These are phyloP conservation scores for Pulveroboletus ravenelii DNA, from an alignment of 768 basidiomycete genomes.

Conservation along the genomic window DNA sequence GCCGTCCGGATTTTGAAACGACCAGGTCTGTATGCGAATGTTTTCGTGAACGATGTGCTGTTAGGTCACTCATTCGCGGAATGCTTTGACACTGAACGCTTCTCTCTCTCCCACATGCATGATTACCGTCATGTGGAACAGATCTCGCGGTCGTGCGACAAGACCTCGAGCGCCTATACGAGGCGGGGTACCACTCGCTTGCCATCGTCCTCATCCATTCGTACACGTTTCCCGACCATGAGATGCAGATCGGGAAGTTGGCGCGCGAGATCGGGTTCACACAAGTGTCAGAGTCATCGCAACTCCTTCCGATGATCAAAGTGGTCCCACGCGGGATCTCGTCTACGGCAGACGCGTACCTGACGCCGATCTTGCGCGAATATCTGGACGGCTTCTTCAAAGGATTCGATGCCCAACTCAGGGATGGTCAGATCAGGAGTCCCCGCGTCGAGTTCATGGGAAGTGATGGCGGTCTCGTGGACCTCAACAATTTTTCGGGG, in stretches of 20 bases:
- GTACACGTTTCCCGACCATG: constrained; percentile 88
- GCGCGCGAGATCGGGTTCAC: constrained; percentile 82
- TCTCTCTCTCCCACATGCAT: not conserved
- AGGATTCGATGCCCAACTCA: constrained; percentile 76
- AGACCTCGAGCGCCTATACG: constrained; percentile 69
- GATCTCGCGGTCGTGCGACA: constrained; percentile 49
- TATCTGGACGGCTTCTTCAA: constrained; percentile 91
- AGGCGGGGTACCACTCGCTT: constrained; percentile 79
- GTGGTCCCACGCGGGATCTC: constrained; percentile 91
- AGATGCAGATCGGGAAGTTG: constrained; percentile 62
- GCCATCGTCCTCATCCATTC: constrained; percentile 91
- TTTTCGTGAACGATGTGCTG: no score
- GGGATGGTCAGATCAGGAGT: constrained; percentile 51
- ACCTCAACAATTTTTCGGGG: constrained; percentile 82
- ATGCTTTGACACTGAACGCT: not conserved
- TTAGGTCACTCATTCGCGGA: not conserved
- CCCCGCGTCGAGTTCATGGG: constrained; percentile 94
- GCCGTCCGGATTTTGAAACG: constrained; percentile 77
- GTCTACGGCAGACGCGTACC: constrained; percentile 91
- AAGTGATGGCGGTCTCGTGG: constrained; percentile 83
- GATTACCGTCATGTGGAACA: constrained; percentile 17
- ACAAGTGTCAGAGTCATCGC: constrained; percentile 84
- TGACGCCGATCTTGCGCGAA: constrained; percentile 79
- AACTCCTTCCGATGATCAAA: constrained; percentile 91
- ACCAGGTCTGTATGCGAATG: constrained; percentile 42